A percentile compares a stretch with the other conserved stretches of the same genome.
Conservation (phyloP, 2,329 filamentous ascomycete genomes). For the Fusarium incarnatum region DNA sequence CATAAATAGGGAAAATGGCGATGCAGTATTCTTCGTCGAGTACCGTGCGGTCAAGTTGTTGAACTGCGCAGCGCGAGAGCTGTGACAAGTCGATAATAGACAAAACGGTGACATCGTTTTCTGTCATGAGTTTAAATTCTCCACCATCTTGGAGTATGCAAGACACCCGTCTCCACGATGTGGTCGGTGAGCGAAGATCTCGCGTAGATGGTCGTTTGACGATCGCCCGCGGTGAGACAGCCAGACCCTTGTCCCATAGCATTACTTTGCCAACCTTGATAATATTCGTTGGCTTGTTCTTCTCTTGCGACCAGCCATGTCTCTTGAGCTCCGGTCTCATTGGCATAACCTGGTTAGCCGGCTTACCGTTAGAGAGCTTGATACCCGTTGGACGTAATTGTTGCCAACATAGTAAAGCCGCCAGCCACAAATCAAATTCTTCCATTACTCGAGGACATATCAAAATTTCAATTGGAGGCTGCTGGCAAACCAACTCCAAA, state of each 20-base stretch:
- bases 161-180: slow-evolving; percentile 86
- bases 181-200: slow-evolving; percentile 64
- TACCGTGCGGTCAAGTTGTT: slow-evolving; percentile 89
- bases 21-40: slow-evolving; percentile 94
- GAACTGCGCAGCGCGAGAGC: slow-evolving; percentile 88
- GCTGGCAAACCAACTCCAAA: slow-evolving; percentile 65
- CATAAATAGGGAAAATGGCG: slow-evolving; percentile 94
- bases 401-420: slow-evolving; percentile 84
- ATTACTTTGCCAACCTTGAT: slow-evolving; percentile 96
- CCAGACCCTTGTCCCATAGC: slow-evolving; percentile 84
- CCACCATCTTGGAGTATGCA: slow-evolving; percentile 96
- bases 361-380: slow-evolving; percentile 62
- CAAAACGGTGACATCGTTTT: slow-evolving; percentile 83
- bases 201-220: slow-evolving; percentile 68
- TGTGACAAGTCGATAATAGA: slow-evolving; percentile 89
- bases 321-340: slow-evolving; percentile 59
- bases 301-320: slow-evolving; percentile 52
- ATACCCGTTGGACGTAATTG: slow-evolving; percentile 72
- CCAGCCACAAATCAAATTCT: slow-evolving; percentile 83
- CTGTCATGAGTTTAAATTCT: slow-evolving; percentile 89
- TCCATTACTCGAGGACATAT: slow-evolving; percentile 72
- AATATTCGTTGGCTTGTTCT: slow-evolving; percentile 68
- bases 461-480: slow-evolving; percentile 69
- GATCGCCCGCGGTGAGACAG: slow-evolving; percentile 66
- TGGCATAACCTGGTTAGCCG: slow-evolving; percentile 49